Percentiles rank a stretch among this genome's conserved stretches.
Evolutionary conservation across 2,329 filamentous ascomycete genomes (phyloP).

Genomic region (Botrytis squamosa): DNA sequence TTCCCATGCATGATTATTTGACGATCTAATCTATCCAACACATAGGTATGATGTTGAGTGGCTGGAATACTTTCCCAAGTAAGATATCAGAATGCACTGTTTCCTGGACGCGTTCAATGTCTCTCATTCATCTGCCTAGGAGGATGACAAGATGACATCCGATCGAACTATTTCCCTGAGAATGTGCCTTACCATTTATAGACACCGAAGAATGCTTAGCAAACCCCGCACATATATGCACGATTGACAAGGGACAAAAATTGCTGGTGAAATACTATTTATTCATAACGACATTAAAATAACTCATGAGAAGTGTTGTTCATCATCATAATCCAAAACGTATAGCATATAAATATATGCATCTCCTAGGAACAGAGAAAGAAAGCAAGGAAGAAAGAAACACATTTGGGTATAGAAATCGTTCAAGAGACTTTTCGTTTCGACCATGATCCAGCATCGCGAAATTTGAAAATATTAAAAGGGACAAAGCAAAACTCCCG

Average conservation of each 20-base stretch:
- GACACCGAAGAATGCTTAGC: not conserved
- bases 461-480: not conserved
- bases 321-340: not conserved
- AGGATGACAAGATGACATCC: not conserved
- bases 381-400: not conserved
- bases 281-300: not conserved
- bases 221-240: not conserved
- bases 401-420: slow-evolving; percentile 4
- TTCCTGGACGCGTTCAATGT: not conserved
- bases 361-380: not conserved
- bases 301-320: not conserved
- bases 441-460: not conserved
- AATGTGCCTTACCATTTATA: not conserved
- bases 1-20: not conserved
- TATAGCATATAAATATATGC: not conserved
- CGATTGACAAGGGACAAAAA: not conserved
- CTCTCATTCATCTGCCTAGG: too few species aligned
- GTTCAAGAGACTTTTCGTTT: not conserved
- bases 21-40: not conserved
- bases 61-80: not conserved
- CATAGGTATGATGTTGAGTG: not conserved
- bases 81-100: not conserved
- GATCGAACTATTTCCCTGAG: not conserved
- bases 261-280: not conserved
- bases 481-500: not conserved